A percentile compares a stretch with the other conserved stretches of the same genome.
Conservation (phyloP, 768 basidiomycete species). For the Mycena leptocephala region DNA sequence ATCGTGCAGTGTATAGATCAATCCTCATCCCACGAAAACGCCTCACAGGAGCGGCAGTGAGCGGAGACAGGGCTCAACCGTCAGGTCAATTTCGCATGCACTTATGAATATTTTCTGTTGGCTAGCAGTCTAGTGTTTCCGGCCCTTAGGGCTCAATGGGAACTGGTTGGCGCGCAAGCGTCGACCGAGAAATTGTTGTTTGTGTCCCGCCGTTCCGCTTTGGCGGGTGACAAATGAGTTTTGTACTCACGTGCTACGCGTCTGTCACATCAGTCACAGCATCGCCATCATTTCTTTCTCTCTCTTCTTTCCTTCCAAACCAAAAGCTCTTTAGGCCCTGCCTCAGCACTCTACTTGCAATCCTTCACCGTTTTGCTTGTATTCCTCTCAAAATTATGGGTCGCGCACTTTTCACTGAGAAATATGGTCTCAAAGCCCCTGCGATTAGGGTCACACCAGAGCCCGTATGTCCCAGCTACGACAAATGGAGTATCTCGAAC, state of each 20-base stretch:
- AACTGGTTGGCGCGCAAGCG: too few species aligned
- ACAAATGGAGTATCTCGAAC: conserved; percentile 77
- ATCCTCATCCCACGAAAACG: too few species aligned
- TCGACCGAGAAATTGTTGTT: too few species aligned
- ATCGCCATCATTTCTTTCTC: not conserved
- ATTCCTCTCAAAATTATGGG: conserved; percentile 59
- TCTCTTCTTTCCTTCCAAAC: not conserved
- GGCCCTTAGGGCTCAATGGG: too few species aligned
- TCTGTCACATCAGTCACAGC: conserved; percentile 6
- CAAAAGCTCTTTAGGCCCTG: conserved; percentile 22
- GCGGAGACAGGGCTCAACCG: too few species aligned
- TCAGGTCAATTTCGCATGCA: too few species aligned
- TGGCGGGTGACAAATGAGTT: too few species aligned
- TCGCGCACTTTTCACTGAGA: conserved; percentile 71
- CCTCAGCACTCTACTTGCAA: conserved; percentile 22
- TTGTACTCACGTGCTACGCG: conserved; percentile 9
- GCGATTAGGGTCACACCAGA: conserved; percentile 65
- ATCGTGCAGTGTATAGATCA: too few species aligned
- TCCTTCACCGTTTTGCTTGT: conserved; percentile 34
- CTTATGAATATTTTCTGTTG: too few species aligned
- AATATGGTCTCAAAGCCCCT: conserved; percentile 54
- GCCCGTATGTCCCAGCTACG: conserved; percentile 43
- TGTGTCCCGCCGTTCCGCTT: too few species aligned
- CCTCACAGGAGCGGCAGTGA: too few species aligned
- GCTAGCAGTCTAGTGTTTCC: too few species aligned